Evolutionary conservation across 2,329 filamentous ascomycete genomes (phyloP).

Genomic region (Pleoardoris graminearum): DNA sequence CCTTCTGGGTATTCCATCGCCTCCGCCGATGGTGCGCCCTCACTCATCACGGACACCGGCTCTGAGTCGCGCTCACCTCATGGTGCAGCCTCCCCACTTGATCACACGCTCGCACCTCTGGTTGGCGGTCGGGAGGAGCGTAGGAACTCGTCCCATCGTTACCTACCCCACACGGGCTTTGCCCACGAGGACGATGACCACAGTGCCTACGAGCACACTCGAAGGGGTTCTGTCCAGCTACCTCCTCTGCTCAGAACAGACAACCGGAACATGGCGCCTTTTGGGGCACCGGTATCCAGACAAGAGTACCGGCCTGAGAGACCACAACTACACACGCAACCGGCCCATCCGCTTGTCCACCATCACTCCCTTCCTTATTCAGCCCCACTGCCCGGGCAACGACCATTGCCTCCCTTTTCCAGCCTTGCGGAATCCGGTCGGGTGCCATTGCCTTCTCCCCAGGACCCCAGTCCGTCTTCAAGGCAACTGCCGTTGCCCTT

Average conservation of each 20-base stretch:
- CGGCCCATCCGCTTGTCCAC: constrained; percentile 33
- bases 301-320: constrained; percentile 27
- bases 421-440: constrained; percentile 38
- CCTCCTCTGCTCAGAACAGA: constrained; percentile 37
- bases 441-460: constrained; percentile 28
- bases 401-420: constrained; percentile 37
- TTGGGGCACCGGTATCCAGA: constrained; percentile 30
- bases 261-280: constrained; percentile 22
- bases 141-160: constrained; percentile 42
- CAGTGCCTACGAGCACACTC: constrained; percentile 28
- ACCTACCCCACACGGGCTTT: constrained; percentile 45
- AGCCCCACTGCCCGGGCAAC: constrained; percentile 29
- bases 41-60: constrained; percentile 68
- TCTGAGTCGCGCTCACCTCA: constrained; percentile 53
- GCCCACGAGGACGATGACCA: constrained; percentile 43
- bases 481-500: constrained; percentile 41
- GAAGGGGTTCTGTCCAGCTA: constrained; percentile 39
- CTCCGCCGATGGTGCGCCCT: constrained; percentile 67
- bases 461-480: constrained; percentile 30
- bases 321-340: constrained; percentile 39
- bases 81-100: constrained; percentile 51
- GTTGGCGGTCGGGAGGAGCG: constrained; percentile 44
- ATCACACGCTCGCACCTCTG: constrained; percentile 46
- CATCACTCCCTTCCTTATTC: constrained; percentile 39
- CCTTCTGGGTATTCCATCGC: constrained; percentile 65